A percentile compares a stretch with the other conserved stretches of the same genome.
Conservation (phyloP, 352 stramenopile genomes). For the Pythium folliculosum region DNA sequence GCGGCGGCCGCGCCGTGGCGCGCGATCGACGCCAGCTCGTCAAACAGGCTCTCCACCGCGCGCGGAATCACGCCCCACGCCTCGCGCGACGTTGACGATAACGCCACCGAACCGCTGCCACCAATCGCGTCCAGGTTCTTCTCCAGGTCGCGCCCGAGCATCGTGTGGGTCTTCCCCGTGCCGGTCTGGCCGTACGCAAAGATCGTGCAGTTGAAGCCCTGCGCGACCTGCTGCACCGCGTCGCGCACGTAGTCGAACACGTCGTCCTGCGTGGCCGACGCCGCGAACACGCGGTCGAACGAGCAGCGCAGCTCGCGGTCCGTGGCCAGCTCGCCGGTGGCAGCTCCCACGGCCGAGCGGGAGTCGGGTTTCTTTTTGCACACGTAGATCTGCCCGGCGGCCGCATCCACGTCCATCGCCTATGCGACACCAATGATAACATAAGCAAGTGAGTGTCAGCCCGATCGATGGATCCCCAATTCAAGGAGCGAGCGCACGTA, state of each 20-base stretch:
- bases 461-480: too few relatives aligned
- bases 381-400: conserved; percentile 40
- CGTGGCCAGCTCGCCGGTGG: neutral
- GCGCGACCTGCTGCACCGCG: conserved; percentile 73
- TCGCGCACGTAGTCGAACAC: conserved; percentile 77
- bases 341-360: neutral
- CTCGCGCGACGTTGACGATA: conserved; percentile 13
- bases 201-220: conserved; percentile 91
- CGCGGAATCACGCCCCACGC: conserved; percentile 84
- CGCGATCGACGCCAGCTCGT: conserved; percentile 59
- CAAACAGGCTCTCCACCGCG: conserved; percentile 83
- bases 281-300: conserved; percentile 80
- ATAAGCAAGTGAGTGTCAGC: too few relatives aligned
- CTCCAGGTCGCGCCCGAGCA: conserved; percentile 78
- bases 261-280: conserved; percentile 56
- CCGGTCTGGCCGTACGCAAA: conserved; percentile 92
- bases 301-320: conserved; percentile 55
- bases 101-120: too few relatives aligned
- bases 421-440: conserved; percentile 14
- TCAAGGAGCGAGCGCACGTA: too few relatives aligned
- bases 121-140: conserved; percentile 30
- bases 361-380: conserved; percentile 50
- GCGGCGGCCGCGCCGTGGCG: conserved; percentile 47
- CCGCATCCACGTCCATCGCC: conserved; percentile 40
- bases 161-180: conserved; percentile 91